Base-by-base conservation (phyloP, 495 filamentous ascomycete genomes). In the Pyrenula aspistea region DNA sequence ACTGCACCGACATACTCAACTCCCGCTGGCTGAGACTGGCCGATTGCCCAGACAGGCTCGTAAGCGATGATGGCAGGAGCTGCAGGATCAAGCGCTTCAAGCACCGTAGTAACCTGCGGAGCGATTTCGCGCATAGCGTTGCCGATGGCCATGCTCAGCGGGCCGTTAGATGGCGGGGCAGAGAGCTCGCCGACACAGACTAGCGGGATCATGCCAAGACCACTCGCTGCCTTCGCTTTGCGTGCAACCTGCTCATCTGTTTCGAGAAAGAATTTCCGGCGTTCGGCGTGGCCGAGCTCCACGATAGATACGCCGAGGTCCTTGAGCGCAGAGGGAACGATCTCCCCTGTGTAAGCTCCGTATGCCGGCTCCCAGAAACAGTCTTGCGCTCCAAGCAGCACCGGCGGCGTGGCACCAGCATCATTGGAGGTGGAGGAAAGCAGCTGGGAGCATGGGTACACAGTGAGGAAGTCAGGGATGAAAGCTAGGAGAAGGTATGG, bases 1-100 rank as follows among this genome's bases (percentile, higher is more conserved):
- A 91, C 88, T 31, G 72, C 77, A 2, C 79, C 73, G 2, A 95
- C 87, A 68, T 93, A 83, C 56, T 85, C 82, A 24, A 80, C 77
- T 10, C 73, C 71, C 2, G 89, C 89, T n/a, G 89, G 88, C 60
- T 82, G 74, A 0, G 72, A 70, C 24, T 86, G 78, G 2, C 89
- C 89, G 68, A 94, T 94, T 0, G 88, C 89, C 89, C 89, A 94
- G 0, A 92, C 87, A 11, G 89, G 89, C 72, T 95, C 89, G 65
- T 95, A 95, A 2, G 88, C 89, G 47, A 93, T 76, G 12, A 91
- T 82, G 20, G 92, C 78, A n/a, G 89, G 81, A 1, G 77, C 77
- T 10, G 81, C 73, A 1, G 63, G 68, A 0, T 79, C 75, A 22
- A 91, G 69, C 0, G 73, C 78, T 12, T 68, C 68, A 19, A 93